Base-by-base conservation (phyloP, 2,329 filamentous ascomycete genomes). In the Stromatinia cepivora region DNA sequence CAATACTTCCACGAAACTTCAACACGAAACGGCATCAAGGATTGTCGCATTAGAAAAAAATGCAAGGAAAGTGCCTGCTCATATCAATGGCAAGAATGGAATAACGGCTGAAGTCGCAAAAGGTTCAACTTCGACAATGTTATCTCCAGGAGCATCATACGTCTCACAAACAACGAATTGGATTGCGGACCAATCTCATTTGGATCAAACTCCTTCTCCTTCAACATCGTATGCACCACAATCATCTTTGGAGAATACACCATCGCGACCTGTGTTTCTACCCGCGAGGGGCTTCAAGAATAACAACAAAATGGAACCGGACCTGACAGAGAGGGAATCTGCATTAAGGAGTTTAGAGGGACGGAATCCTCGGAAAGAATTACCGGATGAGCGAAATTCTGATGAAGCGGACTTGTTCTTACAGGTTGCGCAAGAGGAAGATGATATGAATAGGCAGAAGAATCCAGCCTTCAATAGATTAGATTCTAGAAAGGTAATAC, bases 381-480 rank as follows among this genome's bases (percentile, higher is more conserved):
- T 71, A 25, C 71, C 69, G 42, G 76, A 78, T 46, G 75, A 77
- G 42, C 72, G 73, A n/a, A 72, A 72, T 48, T 78, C 75, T 62
- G 77, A 78, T 69, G 76, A 78, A 31, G 75, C 75, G 46, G 77
- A 78, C 72, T 67, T 78, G 15, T 78, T 78, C 50, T 70, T 78
- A 4, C 73, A 74, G 54, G 75, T 76, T 36, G 77, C 77, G n/a
- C 70, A 73, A 50, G 76, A 77, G 66, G 77, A 78, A 69, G 76
- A 77, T 46, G 57, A 71, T 72, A 56, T 68, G 66, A 62, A 64
- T 48, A 58, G 61, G 42, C 67, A 58, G 67, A 25, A 71, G 72
- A 70, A 69, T 66, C 69, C 46, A 65, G 48, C 52, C 70, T 70
- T 61, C 15, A 72, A 67, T 34, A 71, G 72, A 39, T 69, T 71